Base-by-base conservation (phyloP, 2,329 filamentous ascomycete genomes). In the Aaosphaeria pasadenensis region DNA sequence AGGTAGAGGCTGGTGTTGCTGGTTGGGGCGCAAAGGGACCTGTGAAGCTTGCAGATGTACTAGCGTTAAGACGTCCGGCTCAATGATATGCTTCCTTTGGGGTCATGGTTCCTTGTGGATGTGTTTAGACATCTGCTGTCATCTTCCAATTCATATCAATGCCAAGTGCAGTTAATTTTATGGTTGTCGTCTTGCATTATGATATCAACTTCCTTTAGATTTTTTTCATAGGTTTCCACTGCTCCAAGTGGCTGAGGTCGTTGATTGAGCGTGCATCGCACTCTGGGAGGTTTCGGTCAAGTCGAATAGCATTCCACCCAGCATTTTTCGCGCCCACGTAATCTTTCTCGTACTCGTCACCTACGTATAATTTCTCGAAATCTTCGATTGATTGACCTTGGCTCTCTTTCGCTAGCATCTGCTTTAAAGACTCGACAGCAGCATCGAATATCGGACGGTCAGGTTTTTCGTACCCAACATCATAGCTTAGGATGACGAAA, bases 1-100 rank as follows among this genome's bases (percentile, higher is more conserved):
- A 89, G 17, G 87, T 95, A 2, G 84, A 88, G 49, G 72, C 77
- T 48, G 91, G 90, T 0, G 81, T 82, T 42, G 81, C 83, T 17
- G 90, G 91, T 1, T 95, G 90, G 90, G 90, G 90, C 30, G 87
- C 86, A 9, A 94, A 92, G 68, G 89, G 87, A 1, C 73, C 76
- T 46, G 74, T 95, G 30, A 83, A 77, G 56, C 66, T 95, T 33
- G 73, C 73, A 11, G 82, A 83, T 55, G 88, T 95, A 38, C 54
- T 71, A 24, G 58, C 57, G 3, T 44, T 70, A 11, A 36, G 33
- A n/a, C 7, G 33, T 9, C 9, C n/a, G 33, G 33, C 33, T 24
- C 17, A 24, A 24, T 24, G 17, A 24, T 24, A 3, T 24, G 17
- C 17, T 24, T 24, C 2, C 17, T 24, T 24, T 24, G 17, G 17